These are phyloP conservation scores for Kazachstania martiniae DNA, from an alignment of 805 yeast species.

Conservation along the genomic window DNA sequence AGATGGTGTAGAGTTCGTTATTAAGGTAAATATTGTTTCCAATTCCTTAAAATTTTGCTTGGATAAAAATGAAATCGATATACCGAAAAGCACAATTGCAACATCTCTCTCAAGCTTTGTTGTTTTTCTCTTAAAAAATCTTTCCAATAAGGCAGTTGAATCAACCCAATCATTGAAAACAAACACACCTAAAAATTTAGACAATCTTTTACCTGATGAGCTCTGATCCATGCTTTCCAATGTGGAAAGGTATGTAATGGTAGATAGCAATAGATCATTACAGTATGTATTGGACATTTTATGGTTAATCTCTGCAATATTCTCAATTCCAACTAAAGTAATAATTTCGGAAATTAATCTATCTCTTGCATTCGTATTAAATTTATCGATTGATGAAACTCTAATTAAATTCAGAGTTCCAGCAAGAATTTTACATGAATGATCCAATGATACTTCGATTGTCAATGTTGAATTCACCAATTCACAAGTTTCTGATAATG, in stretches of 20 bases:
- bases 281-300: conserved; percentile 14
- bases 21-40: conserved; percentile 38
- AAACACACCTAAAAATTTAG: conserved; percentile 5
- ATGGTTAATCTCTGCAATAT: conserved; percentile 7
- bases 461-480: conserved; percentile 18
- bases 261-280: conserved; percentile 14
- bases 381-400: conserved; percentile 1
- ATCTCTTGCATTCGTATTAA: conserved; percentile 1
- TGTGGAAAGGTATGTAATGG: conserved; percentile 11
- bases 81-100: conserved; percentile 12
- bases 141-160: conserved; percentile 10
- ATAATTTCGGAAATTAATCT: conserved; percentile 12
- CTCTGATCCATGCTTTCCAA: neutral
- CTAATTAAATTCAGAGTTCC: conserved; percentile 8
- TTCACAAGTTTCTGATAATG: conserved; percentile 10
- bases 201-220: conserved; percentile 2
- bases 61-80: conserved; percentile 14
- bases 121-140: conserved; percentile 10
- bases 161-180: conserved; percentile 12
- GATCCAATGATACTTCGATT: conserved; percentile 18
- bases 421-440: conserved; percentile 15
- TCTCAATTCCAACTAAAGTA: conserved; percentile 14
- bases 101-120: conserved; percentile 4
- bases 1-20: conserved; percentile 31
- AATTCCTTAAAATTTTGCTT: conserved; percentile 23